Evolutionary conservation across 371 early-diverging fungal genomes (phyloP), one percentile per base, ranked within the genome.

Genomic region (Lichtheimia hyalospora): DNA sequence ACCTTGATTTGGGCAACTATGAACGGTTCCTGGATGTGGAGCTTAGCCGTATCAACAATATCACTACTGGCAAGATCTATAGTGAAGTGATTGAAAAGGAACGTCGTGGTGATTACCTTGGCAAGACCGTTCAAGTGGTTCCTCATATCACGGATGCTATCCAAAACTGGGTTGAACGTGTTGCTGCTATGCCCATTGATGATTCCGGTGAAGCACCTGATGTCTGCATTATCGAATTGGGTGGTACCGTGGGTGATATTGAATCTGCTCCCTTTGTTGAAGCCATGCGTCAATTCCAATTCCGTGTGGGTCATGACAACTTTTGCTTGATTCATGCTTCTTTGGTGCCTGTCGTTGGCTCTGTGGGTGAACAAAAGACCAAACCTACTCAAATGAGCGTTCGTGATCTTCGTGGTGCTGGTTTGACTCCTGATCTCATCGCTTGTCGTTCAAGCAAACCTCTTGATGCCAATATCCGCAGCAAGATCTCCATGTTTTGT

Each of bases 51-150:
- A 89, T 94, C 73, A 99, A 99, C 89, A 96, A 96, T 74, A 96
- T 99, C 67, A 98, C 99, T 16, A 95, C 99, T 27, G 99, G 99
- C 68, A 98, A 99, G 77, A 93, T 99, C 62, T 96, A 98, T 84
- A 84, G 88, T 48, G 84, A 91, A 67, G 95, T 99, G 43, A 99
- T 99, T 68, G 94, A 96, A 73, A 86, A 88, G 63, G 74, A 88
- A 82, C 89, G 98, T 55, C 84, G 87, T 60, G 99, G 99, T 52
- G 96, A 95, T 63, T 99, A 97, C 73, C 84, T 99, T 25, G 99
- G 99, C 61, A 98, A 98, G 82, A 98, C 98, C 5, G 97, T 99
- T 21, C 98, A 99, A 74, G 96, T 98, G 1, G 97, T 98, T 12
- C 99, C 99, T 20, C 98, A 99, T 74, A 86, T 98, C 59, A 98